These are phyloP conservation scores for Pelargonium citronellum DNA, from an alignment of 441 rosid species.

Conservation along the genomic window DNA sequence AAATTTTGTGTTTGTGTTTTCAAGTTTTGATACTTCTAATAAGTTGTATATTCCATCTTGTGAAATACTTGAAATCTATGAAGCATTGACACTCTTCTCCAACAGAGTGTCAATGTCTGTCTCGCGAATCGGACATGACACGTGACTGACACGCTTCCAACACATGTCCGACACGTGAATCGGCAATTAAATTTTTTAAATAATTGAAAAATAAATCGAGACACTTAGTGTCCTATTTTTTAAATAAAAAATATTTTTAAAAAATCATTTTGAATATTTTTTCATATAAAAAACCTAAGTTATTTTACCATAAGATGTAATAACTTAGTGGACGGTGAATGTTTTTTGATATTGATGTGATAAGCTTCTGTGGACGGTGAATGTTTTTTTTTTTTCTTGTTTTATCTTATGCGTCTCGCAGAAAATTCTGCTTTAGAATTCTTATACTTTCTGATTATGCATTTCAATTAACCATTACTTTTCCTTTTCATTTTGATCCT, in stretches of 20 bases:
- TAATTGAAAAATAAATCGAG: too few species aligned
- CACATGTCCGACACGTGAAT: too few species aligned
- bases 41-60: background rate
- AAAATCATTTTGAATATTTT: too few species aligned
- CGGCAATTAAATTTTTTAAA: too few species aligned
- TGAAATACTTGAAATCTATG: background rate
- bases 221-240: too few species aligned
- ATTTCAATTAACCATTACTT: background rate
- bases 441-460: conserved; percentile 7
- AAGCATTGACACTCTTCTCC: too few species aligned
- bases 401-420: background rate
- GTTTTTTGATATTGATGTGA: background rate
- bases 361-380: background rate
- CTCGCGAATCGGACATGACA: too few species aligned
- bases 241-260: too few species aligned
- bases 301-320: too few species aligned
- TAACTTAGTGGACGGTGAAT: background rate
- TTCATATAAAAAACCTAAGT: too few species aligned
- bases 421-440: background rate
- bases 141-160: too few species aligned
- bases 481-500: conserved; percentile 3
- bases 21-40: conserved; percentile 1
- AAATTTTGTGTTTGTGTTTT: conserved; percentile 12
- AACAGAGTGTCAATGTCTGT: too few species aligned
- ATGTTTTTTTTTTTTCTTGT: background rate